Base-by-base conservation (phyloP, 1,284 basidiomycete species). In the Coriolopsis trogii region DNA sequence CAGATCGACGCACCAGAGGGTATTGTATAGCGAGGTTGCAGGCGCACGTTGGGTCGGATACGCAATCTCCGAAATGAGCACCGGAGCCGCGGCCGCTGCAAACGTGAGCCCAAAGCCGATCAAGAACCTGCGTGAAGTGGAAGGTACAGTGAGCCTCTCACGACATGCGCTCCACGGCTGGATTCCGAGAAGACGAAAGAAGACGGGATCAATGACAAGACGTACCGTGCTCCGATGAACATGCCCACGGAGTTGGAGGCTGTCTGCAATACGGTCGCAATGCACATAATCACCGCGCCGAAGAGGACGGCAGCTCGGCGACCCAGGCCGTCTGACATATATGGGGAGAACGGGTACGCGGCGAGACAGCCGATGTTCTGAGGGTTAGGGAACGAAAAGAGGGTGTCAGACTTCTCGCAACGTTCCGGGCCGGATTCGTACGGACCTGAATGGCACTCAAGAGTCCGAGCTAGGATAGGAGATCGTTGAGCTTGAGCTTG, bases 151-250 rank as follows among this genome's bases (percentile, higher is more conserved):
- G 4, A 23, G 25, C 44, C 33, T 16, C 39, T 42, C 47, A 38
- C 21, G 30, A 41, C 34, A 46, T n/a, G n/a, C n/a, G n/a, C n/a
- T n/a, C n/a, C n/a, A n/a, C n/a, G n/a, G n/a, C n/a, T n/a, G n/a
- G n/a, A n/a, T n/a, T n/a, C n/a, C n/a, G 51, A 36, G 8, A 13
- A 20, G 9, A 21, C 1, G 16, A 1, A 18, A 13, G 8, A 20
- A 28, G 13, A 46, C 4, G n/a, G 34, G 28, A 21, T 26, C n/a
- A 28, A 21, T 21, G 24, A 21, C 8, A 31, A n/a, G 37, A 68
- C 69, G 37, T 55, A 81, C 79, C 87, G 81, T 65, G 87, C 83
- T 53, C 83, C 85, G 57, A 92, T 90, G 71, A 93, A 93, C 88
- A 91, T 91, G 53, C 82, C 82, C 16, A 91, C 79, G 39, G 82